A percentile compares a stretch with the other conserved stretches of the same genome.
These are phyloP conservation scores for Iris pallida DNA, from an alignment of 116 monocot species.

Conservation along the genomic window DNA sequence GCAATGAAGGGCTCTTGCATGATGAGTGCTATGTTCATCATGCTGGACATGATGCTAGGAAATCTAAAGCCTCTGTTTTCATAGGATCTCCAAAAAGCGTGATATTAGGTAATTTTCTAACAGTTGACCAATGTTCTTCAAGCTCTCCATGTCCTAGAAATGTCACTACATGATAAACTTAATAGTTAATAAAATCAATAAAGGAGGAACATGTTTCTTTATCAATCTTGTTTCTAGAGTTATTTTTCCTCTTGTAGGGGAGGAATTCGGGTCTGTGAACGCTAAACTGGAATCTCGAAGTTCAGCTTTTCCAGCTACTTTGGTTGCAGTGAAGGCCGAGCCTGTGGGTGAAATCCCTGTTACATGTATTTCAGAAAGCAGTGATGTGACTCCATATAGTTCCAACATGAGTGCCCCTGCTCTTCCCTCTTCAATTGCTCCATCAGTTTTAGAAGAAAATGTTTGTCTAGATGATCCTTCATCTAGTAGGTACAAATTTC, in stretches of 20 bases:
- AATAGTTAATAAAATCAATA: conserved; percentile 11
- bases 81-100: conserved; percentile 3
- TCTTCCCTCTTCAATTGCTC: not conserved
- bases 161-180: not conserved
- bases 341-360: not conserved
- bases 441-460: not conserved
- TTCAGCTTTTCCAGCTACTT: not conserved
- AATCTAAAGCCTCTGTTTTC: not conserved
- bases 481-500: conserved; percentile 9
- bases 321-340: not conserved
- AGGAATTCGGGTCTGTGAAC: not conserved
- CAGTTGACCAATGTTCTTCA: conserved; percentile 4
- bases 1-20: not conserved
- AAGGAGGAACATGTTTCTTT: not conserved
- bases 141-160: not conserved
- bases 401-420: not conserved
- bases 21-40: not conserved
- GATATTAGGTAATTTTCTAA: not conserved
- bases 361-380: not conserved
- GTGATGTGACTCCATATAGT: too few relatives aligned
- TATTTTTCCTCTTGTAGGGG: not conserved
- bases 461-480: not conserved
- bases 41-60: conserved; percentile 2
- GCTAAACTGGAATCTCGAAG: not conserved
- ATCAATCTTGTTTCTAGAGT: conserved; percentile 3